Base-by-base conservation (phyloP, 2,329 filamentous ascomycete species). In the Fusarium decemcellulare region DNA sequence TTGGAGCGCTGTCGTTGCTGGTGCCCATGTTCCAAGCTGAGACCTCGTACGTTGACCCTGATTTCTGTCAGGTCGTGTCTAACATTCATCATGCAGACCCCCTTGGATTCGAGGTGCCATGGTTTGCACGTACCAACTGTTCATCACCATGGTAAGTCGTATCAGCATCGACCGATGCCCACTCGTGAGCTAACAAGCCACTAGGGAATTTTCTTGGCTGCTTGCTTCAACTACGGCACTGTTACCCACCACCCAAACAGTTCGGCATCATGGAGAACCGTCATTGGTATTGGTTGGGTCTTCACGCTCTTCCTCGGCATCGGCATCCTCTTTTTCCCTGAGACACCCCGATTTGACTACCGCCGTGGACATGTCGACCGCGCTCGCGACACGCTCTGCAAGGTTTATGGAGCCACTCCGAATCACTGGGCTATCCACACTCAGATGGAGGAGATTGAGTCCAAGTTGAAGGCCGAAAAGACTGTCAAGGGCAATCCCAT, bases 11-110 rank as follows among this genome's bases (percentile, higher is more conserved):
- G 2, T 90, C 87, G 10, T 86, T 92, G 6, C 79, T 90, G 12
- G 89, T 91, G 0, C 90, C 90, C n/a, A 90, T 93, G 88, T 93
- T 92, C 75, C 90, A 92, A 73, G 87, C 87, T n/a, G 91, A 93
- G 78, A 91, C 87, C 7, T 88, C 89, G 7, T 56, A n/a, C 23
- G 53, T 47, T 5, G 1, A 6, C 14, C 2, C n/a, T 23, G 5
- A 5, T 1, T 10, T 46, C 34, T 10, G 7, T 2, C 1, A 2
- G 18, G 4, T 36, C 15, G 7, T 10, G n/a, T 9, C 52, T 55
- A 23, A 55, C 14, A 46, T 7, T 9, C 2, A 6, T 10, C 8
- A 6, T 10, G 9, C 30, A 55, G 52, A 0, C 91, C 91, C 0
- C 85, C 88, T 14, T 89, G 88, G 76, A 88, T 93, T 52, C 86